Percentiles rank a stretch among this genome's conserved stretches.
Conservation (phyloP, 345 rosid species). For the Draba incana region DNA sequence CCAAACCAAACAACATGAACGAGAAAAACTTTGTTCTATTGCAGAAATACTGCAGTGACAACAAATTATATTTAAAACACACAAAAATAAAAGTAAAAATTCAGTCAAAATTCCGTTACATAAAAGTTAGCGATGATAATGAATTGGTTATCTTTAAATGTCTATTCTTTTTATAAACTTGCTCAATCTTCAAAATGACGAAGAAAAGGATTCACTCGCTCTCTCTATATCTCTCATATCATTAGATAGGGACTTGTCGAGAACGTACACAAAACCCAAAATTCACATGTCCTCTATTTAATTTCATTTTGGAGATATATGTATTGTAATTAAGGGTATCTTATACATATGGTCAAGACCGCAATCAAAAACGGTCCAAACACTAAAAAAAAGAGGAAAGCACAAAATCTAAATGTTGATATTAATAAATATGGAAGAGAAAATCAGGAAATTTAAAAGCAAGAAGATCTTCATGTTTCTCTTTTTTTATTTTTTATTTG, state of each 20-base stretch:
- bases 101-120: conserved; percentile 13
- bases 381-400: conserved; percentile 32
- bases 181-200: too few relatives aligned
- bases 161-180: too few relatives aligned
- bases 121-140: conserved; percentile 10
- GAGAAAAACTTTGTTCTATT: not conserved
- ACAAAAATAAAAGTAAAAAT: too few relatives aligned
- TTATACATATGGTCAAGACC: conserved; percentile 23
- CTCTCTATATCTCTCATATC: conserved; percentile 31
- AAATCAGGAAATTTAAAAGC: conserved; percentile 31
- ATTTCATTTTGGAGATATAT: conserved; percentile 2
- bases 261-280: conserved; percentile 35
- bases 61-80: not conserved
- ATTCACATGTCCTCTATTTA: conserved; percentile 33
- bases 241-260: conserved; percentile 36
- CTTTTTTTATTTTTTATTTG: not conserved
- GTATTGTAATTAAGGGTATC: not conserved
- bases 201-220: conserved; percentile 14
- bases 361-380: conserved; percentile 41
- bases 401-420: conserved; percentile 37
- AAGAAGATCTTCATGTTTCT: conserved; percentile 40
- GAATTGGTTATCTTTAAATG: conserved; percentile 19
- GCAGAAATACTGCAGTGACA: not conserved
- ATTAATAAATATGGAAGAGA: conserved; percentile 31
- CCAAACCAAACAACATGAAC: not conserved